Base-by-base conservation (phyloP, 108 stramenopile genomes). In the Nannochloropsis oceanica region DNA sequence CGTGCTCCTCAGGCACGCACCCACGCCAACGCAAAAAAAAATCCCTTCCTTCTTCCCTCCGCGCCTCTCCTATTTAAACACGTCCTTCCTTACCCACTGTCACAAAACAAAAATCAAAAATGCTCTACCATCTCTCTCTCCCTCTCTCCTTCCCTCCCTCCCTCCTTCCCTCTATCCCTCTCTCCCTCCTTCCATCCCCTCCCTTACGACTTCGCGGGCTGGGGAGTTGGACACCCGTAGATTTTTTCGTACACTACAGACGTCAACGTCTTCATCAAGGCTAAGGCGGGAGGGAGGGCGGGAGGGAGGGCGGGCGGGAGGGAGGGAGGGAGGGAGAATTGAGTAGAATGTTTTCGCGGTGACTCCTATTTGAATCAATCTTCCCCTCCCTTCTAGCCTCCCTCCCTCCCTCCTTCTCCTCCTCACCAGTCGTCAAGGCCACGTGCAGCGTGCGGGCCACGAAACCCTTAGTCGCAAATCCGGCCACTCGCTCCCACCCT, bases 381-480 rank as follows among this genome's bases (percentile, higher is more conserved):
- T n/a, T n/a, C n/a, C 34, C 34, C 34, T 34, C 34, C 34, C 34
- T 34, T 5, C 34, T 5, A 3, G 2, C n/a, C n/a, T n/a, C n/a
- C n/a, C 22, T 73, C 59, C 59, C n/a, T 73, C n/a, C n/a, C 59
- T 73, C 59, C 59, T 7, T n/a, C n/a, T 10, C 2, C n/a, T 7
- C 5, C 59, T 73, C 59, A 73, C 59, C 59, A n/a, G 86, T 86
- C 42, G 83, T 83, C 59, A 88, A 25, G 13, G 87, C 84, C 42
- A 88, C 87, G 44, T 88, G 87, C 42, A 79, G 25, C 0, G 59
- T 34, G 9, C 87, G 42, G 24, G 87, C 87, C 24, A 81, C 11
- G 22, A 88, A 84, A 27, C 87, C 87, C 11, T 84, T 84, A 14
- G 84, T 88, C 25, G 87, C 84, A 0, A 88, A 81, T 11, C 44